Evolutionary conservation across 305 asterid species (phyloP), one percentile per base, ranked within the genome.

Genomic region (Fraxinus sp.): DNA sequence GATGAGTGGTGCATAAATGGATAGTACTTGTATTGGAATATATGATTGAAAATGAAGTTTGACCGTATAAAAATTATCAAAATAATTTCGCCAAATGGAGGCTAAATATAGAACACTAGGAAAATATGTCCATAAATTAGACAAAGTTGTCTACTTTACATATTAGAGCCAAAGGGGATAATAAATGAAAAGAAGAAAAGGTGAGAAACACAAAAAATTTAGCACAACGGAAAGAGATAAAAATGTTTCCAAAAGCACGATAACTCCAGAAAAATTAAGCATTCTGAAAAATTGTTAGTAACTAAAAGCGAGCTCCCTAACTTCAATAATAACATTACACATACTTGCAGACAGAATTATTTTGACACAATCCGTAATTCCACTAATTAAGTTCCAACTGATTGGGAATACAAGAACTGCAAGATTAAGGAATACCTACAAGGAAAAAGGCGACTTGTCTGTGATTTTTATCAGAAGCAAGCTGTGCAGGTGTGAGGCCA

Each of bases 361-460:
- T 74, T 22, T 26, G 55, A 70, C 52, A 68, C 1, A 7, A 70
- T 70, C 10, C 9, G 24, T 71, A 70, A 32, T 20, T 70, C 37
- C 76, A 76, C 24, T 39, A 79, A 87, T 5, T 20, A 81, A 49
- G 49, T 30, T 77, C 24, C 26, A 11, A 37, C 64, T 71, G 26
- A 71, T 13, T 32, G 41, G 22, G 41, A 71, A 32, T 32, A 71
- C 41, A 79, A 22, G 72, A 62, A 68, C 37, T 32, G 14, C 44
- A 39, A 82, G 83, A 85, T 83, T 81, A 83, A 79, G 76, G 87
- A 86, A 86, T 90, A 93, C 98, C 86, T 91, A 95, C 99, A 90
- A 96, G 98, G 92, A 96, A 96, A 93, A 94, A 90, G 59, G 98
- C 98, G 85, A 94, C 98, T 96, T 94, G 98, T 91, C 97, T 88